phyloP scores from a whole-genome alignment of 2,329 filamentous ascomycete genomes.

The Cladophialophora chaetospira region DNA sequence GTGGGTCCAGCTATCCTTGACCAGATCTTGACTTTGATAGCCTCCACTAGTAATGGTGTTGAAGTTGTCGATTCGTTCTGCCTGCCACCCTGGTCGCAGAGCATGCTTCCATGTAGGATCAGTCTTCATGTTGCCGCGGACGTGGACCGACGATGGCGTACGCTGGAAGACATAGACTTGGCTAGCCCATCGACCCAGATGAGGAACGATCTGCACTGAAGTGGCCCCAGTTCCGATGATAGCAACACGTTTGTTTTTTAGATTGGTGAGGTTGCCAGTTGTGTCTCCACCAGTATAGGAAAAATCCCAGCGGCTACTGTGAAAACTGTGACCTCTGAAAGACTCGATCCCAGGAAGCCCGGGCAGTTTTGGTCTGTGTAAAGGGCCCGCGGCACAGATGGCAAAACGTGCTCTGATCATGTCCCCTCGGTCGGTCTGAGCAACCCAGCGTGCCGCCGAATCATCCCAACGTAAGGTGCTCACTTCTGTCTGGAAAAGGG shows the following conservation, averaged over 20 bases:
- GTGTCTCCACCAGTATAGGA: slow-evolving; percentile 41
- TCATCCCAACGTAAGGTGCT: slow-evolving; percentile 15
- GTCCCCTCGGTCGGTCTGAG: slow-evolving; percentile 34
- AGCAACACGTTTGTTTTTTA: slow-evolving; percentile 20
- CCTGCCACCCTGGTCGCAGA: slow-evolving; percentile 35
- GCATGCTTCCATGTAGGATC: slow-evolving; percentile 10
- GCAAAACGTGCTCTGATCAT: slow-evolving; percentile 43
- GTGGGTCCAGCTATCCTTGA: slow-evolving; percentile 36
- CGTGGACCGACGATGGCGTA: slow-evolving; percentile 44
- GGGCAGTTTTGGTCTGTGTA: neutral
- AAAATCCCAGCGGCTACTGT: slow-evolving; percentile 2
- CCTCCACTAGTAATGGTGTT: slow-evolving; percentile 27
- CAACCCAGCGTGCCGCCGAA: slow-evolving; percentile 38
- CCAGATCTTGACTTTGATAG: slow-evolving; percentile 32
- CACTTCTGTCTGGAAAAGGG: slow-evolving; percentile 21
- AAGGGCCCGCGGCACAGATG: neutral
- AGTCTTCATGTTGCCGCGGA: slow-evolving; percentile 25
- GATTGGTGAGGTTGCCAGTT: slow-evolving; percentile 42
- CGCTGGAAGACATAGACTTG: slow-evolving; percentile 39
- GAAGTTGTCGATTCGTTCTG: slow-evolving; percentile 35
- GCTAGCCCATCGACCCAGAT: slow-evolving; percentile 42
- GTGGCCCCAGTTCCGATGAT: slow-evolving; percentile 28
- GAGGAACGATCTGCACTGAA: slow-evolving; percentile 21
- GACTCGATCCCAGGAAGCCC: neutral
- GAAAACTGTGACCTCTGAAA: neutral